A percentile compares a stretch with the other conserved stretches of the same genome.
Conservation (phyloP, 805 yeast genomes). For the Vanderwaltozyma yarrowii region DNA sequence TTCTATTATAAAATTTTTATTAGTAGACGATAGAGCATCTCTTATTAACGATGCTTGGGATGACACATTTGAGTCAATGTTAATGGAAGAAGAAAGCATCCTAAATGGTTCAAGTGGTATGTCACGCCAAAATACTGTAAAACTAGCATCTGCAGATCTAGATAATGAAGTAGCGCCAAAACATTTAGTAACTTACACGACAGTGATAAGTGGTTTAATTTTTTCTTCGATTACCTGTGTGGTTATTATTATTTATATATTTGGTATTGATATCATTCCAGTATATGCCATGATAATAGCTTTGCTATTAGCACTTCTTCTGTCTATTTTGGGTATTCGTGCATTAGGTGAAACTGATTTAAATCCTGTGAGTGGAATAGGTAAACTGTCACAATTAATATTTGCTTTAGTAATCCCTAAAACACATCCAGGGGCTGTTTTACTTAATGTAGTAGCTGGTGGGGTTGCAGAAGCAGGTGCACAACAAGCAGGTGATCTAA, state of each 20-base stretch:
- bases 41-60: slow-evolving; percentile 18
- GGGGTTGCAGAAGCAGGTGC: slow-evolving; percentile 99
- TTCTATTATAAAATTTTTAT: slow-evolving; percentile 28
- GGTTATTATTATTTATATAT: slow-evolving; percentile 51
- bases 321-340: slow-evolving; percentile 80
- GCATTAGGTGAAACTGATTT: slow-evolving; percentile 96
- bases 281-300: slow-evolving; percentile 59
- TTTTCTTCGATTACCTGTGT: slow-evolving; percentile 61
- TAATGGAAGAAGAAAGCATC: slow-evolving; percentile 25
- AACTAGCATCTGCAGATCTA: slow-evolving; percentile 20
- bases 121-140: slow-evolving; percentile 18
- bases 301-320: slow-evolving; percentile 60
- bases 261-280: slow-evolving; percentile 58
- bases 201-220: slow-evolving; percentile 51
- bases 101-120: slow-evolving; percentile 11
- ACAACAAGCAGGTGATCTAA: slow-evolving; percentile 95
- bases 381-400: slow-evolving; percentile 81
- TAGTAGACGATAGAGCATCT: slow-evolving; percentile 17
- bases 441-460: slow-evolving; percentile 85
- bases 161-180: slow-evolving; percentile 33
- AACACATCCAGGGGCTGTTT: slow-evolving; percentile 66
- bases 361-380: slow-evolving; percentile 95
- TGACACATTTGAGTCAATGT: slow-evolving; percentile 26
- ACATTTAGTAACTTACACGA: slow-evolving; percentile 40
- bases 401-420: slow-evolving; percentile 76